Base-by-base conservation (phyloP, 257 asterid species). In the Anisodus acutangulus region DNA sequence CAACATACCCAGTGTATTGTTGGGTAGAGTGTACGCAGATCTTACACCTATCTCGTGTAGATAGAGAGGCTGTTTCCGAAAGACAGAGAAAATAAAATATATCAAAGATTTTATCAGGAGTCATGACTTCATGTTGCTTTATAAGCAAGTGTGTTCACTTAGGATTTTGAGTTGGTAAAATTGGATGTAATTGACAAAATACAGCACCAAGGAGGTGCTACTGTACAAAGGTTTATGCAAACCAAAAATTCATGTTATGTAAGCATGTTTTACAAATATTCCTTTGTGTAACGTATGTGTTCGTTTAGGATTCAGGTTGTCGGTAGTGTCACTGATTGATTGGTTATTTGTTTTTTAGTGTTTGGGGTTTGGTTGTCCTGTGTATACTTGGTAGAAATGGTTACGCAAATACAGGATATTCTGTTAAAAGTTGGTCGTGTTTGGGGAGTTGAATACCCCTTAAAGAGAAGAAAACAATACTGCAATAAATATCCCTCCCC, bases 171-270 rank as follows among this genome's bases (percentile, higher is more conserved):
- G 16, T 47, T 8, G 41, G 6, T 72, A 47, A 49, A 6, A 49
- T 74, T 47, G 81, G 62, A 22, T 74, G 11, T 49, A 51, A 7
- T 78, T 53, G 81, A 26, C n/a, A 26, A 78, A 53, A 7, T 31
- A 78, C 49, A 53, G 81, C 63, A 78, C 45, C 81, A 78, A 22
- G 78, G 6, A 68, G 53, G 78, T 39, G 22, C 78, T 3, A 39
- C 22, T 37, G 49, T 13, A 15, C 51, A 68, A 37, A 35, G 17
- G 19, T 67, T 35, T 67, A n/a, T 6, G 49, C 35, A 67, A 15
- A 37, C 49, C 74, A 37, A 49, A 41, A 19, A 76, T 35, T 49
- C 81, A 76, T 51, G 45, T 22, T 19, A 22, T 76, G 63, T 12
- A 22, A 51, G 63, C 81, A 12, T 51, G 35, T 54, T 26, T 22